These are phyloP conservation scores for Setaria italica DNA, from an alignment of 202 grass and related monocot genomes.

Conservation along the genomic window DNA sequence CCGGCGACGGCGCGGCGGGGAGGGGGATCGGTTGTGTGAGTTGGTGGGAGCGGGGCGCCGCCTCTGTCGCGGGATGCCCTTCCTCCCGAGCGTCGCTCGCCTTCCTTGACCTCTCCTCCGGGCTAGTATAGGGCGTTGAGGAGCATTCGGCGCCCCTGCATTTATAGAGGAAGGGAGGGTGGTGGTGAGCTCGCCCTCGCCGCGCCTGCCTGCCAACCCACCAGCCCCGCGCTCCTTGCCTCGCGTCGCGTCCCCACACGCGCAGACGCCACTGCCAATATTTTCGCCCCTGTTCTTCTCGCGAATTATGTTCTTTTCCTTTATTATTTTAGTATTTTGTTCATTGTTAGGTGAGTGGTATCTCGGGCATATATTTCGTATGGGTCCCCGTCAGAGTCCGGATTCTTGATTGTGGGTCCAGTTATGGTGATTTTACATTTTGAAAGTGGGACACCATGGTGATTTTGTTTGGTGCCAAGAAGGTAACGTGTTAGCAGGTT, in stretches of 20 bases:
- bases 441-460: not conserved
- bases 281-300: constrained; percentile 33
- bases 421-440: too few relatives aligned
- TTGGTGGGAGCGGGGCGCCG: constrained; percentile 38
- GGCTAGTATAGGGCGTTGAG: constrained; percentile 39
- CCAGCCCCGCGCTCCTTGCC: constrained; percentile 25
- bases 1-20: constrained; percentile 21
- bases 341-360: not conserved
- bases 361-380: constrained; percentile 7
- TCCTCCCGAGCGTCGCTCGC: constrained; percentile 23
- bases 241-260: constrained; percentile 37
- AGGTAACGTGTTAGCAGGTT: not conserved
- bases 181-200: constrained; percentile 32
- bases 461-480: not conserved
- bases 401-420: not conserved
- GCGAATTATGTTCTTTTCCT: not conserved
- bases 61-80: constrained; percentile 33
- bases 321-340: not conserved
- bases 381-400: not conserved
- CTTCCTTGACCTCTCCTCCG: constrained; percentile 49
- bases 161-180: constrained; percentile 46
- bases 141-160: constrained; percentile 27
- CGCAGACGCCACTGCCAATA: constrained; percentile 20
- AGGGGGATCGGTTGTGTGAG: not conserved
- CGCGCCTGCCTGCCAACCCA: constrained; percentile 32